Evolutionary conservation across 2,329 filamentous ascomycete genomes (phyloP).

Genomic region (Sporothrix curviconia): DNA sequence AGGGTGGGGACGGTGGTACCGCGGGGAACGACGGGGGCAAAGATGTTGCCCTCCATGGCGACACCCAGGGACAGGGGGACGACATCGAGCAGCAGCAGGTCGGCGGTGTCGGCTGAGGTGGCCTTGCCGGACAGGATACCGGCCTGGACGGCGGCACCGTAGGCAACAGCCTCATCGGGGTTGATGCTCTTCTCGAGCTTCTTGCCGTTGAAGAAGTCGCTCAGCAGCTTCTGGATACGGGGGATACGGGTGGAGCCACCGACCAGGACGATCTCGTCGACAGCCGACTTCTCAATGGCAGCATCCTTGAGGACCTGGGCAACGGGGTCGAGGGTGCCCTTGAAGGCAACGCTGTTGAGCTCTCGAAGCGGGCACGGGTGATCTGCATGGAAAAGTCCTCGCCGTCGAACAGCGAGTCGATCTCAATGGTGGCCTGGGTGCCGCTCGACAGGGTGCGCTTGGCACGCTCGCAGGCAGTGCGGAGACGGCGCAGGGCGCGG

Average conservation of each 20-base stretch:
- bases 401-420: conserved; percentile 96
- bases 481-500: conserved; percentile 88
- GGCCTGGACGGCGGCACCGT: conserved; percentile 96
- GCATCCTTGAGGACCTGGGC: conserved; percentile 96
- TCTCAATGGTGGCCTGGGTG: conserved; percentile 96
- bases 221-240: conserved; percentile 96
- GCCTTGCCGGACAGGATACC: conserved; percentile 99
- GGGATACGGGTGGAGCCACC: conserved; percentile 99
- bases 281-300: conserved; percentile 75
- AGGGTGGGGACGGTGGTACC: conserved; percentile 70
- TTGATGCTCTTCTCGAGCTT: conserved; percentile 99
- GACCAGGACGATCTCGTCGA: conserved; percentile 98
- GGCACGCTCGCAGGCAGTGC: conserved; percentile 97
- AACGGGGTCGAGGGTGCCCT: conserved; percentile 88
- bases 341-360: conserved; percentile 91
- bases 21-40: conserved; percentile 83
- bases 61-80: conserved; percentile 95
- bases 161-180: conserved; percentile 97
- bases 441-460: conserved; percentile 98
- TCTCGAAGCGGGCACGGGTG: conserved; percentile 98
- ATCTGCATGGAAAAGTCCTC: conserved; percentile 97
- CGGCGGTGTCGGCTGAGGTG: conserved; percentile 85
- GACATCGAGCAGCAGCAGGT: conserved; percentile 93
- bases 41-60: conserved; percentile 98
- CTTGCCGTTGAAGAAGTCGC: conserved; percentile 99